These are phyloP conservation scores for Boletus bicolor DNA, from an alignment of 768 basidiomycete genomes.

Conservation along the genomic window DNA sequence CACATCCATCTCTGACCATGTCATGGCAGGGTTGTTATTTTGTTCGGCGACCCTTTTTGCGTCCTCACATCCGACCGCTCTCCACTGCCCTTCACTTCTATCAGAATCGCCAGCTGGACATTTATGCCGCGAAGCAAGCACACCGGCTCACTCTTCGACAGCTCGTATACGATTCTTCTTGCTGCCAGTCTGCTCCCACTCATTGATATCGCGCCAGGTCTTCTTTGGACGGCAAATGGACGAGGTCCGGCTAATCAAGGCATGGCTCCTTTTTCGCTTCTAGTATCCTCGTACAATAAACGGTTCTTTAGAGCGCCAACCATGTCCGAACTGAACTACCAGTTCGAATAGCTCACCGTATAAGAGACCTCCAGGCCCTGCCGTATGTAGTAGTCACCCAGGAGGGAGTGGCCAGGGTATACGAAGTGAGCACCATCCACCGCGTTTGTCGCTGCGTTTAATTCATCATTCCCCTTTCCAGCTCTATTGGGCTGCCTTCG, in stretches of 20 bases:
- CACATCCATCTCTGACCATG: constrained; percentile 20
- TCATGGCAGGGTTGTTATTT: constrained; percentile 18
- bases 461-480: constrained; percentile 27
- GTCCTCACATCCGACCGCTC: constrained; percentile 17
- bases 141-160: constrained; percentile 74
- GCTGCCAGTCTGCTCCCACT: not conserved
- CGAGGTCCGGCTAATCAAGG: constrained; percentile 74
- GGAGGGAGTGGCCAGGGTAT: constrained; percentile 78
- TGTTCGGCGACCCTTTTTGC: constrained; percentile 2
- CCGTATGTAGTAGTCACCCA: constrained; percentile 87
- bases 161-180: constrained; percentile 47
- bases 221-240: constrained; percentile 86
- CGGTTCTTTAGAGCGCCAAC: constrained; percentile 66
- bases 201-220: constrained; percentile 44
- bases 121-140: constrained; percentile 72
- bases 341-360: constrained; percentile 80
- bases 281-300: not conserved
- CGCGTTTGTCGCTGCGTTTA: not conserved
- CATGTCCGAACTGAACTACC: constrained; percentile 89
- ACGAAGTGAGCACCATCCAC: constrained; percentile 56
- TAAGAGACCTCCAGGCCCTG: constrained; percentile 81
- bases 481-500: constrained; percentile 87
- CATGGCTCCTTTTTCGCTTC: constrained; percentile 21
- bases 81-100: constrained; percentile 65
- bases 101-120: constrained; percentile 76